Base-by-base conservation (phyloP, 306 rosid species). In the Dalbergia cochinchinensis region DNA sequence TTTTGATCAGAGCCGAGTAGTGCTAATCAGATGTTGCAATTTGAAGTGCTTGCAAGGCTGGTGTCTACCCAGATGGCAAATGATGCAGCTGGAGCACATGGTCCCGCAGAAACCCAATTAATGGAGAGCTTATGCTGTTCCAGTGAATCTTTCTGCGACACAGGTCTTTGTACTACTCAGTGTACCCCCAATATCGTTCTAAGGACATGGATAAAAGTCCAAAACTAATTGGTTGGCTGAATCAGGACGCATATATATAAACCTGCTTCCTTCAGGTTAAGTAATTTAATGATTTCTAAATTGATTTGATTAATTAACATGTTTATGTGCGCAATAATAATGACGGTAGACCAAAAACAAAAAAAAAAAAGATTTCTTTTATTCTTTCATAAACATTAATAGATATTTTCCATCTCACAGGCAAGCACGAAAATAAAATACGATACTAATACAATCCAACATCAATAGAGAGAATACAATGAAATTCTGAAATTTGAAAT, bases 41-140 rank as follows among this genome's bases (percentile, higher is more conserved):
- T 54, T 41, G 66, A 65, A 54, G 74, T 76, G 71, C 5, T 44
- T 74, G 72, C 31, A 26, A 47, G 57, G 71, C 34, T 75, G 71
- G 35, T 31, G 15, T 19, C 6, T 10, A 6, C 11, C 42, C 78
- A 45, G 35, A 44, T 74, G 69, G 31, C 63, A 65, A 26, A 41
- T n/a, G 50, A 14, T 60, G 53, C 61, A 69, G 76, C 22, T 59
- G 3, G 14, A 0, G 61, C 77, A 70, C 83, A 71, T 80, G 83
- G 67, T 22, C 59, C 78, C 37, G 11, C 20, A 37, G 3, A 45
- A 45, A 54, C 57, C 57, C 16, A 65, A 48, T 78, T 69, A 44
- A 59, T 70, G 62, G 33, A 33, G 14, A 47, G 44, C 65, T 61
- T 50, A 35, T 79, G 58, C n/a, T 34, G 39, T 31, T n/a, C 61